A percentile compares a stretch with the other conserved stretches of the same genome.
These are phyloP conservation scores for Penicillium janthinellum DNA, from an alignment of 2,329 filamentous ascomycete genomes.

Conservation along the genomic window DNA sequence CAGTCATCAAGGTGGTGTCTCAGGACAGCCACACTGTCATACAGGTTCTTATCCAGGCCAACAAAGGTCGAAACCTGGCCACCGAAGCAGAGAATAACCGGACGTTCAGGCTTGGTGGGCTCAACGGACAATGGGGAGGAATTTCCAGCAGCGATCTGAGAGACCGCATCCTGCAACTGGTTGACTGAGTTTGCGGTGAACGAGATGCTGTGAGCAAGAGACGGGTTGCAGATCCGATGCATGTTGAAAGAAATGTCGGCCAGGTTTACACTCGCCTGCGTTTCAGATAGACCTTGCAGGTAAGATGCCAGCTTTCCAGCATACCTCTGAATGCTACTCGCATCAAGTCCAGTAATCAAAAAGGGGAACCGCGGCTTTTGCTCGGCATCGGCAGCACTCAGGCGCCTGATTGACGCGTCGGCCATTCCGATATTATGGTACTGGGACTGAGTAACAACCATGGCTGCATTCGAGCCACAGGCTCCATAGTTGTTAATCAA, in stretches of 20 bases:
- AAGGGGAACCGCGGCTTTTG: slow-evolving; percentile 16
- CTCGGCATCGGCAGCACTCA: background rate
- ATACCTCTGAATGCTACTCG: background rate
- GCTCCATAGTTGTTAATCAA: slow-evolving; percentile 19
- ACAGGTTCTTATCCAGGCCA: slow-evolving; percentile 32
- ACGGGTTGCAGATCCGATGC: slow-evolving; percentile 15
- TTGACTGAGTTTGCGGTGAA: slow-evolving; percentile 30
- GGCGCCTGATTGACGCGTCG: background rate
- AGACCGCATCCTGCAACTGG: slow-evolving; percentile 22
- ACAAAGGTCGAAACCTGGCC: slow-evolving; percentile 40
- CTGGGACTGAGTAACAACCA: slow-evolving; percentile 1
- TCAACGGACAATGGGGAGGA: background rate
- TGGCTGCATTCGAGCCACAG: slow-evolving; percentile 7
- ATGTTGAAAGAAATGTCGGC: slow-evolving; percentile 37
- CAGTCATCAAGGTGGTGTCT: slow-evolving; percentile 39
- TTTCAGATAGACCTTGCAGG: slow-evolving; percentile 1
- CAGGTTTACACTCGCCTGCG: background rate
- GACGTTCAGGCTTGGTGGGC: slow-evolving; percentile 5
- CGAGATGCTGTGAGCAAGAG: slow-evolving; percentile 18
- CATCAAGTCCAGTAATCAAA: slow-evolving; percentile 24
- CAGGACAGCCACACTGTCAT: slow-evolving; percentile 31
- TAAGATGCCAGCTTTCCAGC: background rate
- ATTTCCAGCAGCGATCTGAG: background rate
- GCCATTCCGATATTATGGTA: background rate
- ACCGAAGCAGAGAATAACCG: slow-evolving; percentile 44